Base-by-base conservation (phyloP, 2,329 filamentous ascomycete species). In the Proliferodiscus dingleyae region DNA sequence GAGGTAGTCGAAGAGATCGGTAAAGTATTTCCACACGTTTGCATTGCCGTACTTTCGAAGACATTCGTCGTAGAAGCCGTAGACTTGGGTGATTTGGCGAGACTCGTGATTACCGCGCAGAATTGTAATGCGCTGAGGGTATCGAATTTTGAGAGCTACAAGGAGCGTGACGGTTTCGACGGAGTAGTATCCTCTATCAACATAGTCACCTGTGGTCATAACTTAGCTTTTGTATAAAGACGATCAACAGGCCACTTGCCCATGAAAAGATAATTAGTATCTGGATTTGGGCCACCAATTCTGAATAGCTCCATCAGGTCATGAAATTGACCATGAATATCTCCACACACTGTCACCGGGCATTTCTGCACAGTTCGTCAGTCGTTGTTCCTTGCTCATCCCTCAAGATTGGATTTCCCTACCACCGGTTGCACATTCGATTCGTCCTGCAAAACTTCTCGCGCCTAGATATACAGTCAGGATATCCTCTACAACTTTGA, bases 191-290 rank as follows among this genome's bases (percentile, higher is more conserved):
- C 93, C 93, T 74, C 93, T 84, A 69, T 98, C 93, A 63, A 98
- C 93, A 65, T 97, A 98, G 70, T 98, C 93, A 66, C 93, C 89
- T 94, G 56, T 29, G 45, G 23, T 34, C 21, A 36, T 19, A 28
- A 26, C 42, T 58, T 51, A 58, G 58, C 47, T 37, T 32, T 44
- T 26, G 23, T 32, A 37, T 19, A 9, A 22, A 41, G n/a, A n/a
- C n/a, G 26, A 16, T 38, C 34, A 41, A 37, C 13, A 16, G 46
- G 37, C 13, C 41, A 41, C 81, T 64, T 72, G 93, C 89, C 90
- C 89, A 98, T 97, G 74, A 97, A 97, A 57, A 97, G 84, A 71
- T 97, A 97, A 75, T 97, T 97, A 65, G 93, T 97, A 70, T 98
- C 93, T 57, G 93, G 93, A 66, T 95, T 96, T 50, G 90, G 89